Evolutionary conservation across 2,329 filamentous ascomycete species (phyloP), one percentile per base, ranked within the genome.

Genomic region (Pleurostoma richardsiae): DNA sequence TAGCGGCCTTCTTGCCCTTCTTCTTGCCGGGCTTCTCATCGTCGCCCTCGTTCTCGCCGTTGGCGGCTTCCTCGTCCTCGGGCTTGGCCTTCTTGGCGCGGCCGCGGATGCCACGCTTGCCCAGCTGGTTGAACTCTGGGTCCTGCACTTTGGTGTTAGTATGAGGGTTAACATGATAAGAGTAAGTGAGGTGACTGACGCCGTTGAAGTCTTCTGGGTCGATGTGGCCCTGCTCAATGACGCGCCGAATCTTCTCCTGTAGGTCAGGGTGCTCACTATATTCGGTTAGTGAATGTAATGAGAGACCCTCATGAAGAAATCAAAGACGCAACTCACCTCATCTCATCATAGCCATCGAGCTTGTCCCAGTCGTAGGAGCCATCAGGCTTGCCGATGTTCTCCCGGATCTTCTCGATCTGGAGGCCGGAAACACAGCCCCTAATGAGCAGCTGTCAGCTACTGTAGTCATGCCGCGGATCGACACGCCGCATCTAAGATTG

Each of bases 351-450:
- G 49, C 89, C 90, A 61, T 96, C 89, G 47, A 96, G 73, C 49
- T 79, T 67, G 40, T 87, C 80, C 56, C 80, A 79, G 50, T 90
- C 77, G 46, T 71, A 76, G 2, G 66, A 66, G 30, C 68, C 72
- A n/a, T 68, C 66, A 8, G 64, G 67, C 33, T 69, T 54, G 26
- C 67, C 70, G 51, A 83, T 74, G 6, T 71, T 64, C 5, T 83
- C 74, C 49, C 83, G 78, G 42, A 90, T 67, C 52, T 88, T 84
- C 47, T 71, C 59, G 49, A 96, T 70, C 58, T 89, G 81, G 46
- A 77, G 74, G 27, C 90, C 90, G 11, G 90, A 95, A 33, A 91
- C 81, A 58, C 92, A 97, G 30, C 92, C 91, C 91, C 91, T 95
- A 19, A 19, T 19, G 19, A 19, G 19, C 19, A 19, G 19, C 19